Evolutionary conservation across 345 rosid species (phyloP), one percentile per base, ranked within the genome.

Genomic region (Cardamine occulta): DNA sequence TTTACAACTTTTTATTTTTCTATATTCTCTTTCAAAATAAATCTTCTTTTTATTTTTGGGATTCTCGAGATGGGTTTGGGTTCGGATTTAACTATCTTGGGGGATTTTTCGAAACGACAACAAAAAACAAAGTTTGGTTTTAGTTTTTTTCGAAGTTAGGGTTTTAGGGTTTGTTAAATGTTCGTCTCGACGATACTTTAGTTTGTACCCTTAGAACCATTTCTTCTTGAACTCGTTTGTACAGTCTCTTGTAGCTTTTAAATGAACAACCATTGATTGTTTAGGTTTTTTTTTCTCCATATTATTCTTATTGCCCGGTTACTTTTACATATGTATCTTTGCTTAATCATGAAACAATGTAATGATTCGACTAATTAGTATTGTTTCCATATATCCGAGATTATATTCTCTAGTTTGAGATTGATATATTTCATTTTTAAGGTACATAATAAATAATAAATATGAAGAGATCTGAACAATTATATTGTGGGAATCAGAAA

Each of bases 61-160:
- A 34, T 79, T 66, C 60, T 63, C 76, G 71, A 74, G 69, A 24
- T 19, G 71, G 67, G 65, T 67, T 57, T 51, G 52, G 45, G 48
- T 28, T 67, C 7, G 17, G 39, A 53, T 65, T 71, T 72, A 53
- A 21, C 69, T 8, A 54, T 59, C 65, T 5, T 78, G 18, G 68
- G 58, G 55, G 73, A 29, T 49, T 64, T 72, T 78, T 72, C 60
- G 77, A 71, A 77, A 64, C 61, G 47, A 64, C 19, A 19, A 28
- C 11, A 44, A 13, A 24, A 24, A 32, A 40, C 1, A 24, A 45
- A 60, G 7, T 5, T 5, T 37, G 73, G 69, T 58, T 65, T 34
- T 72, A 56, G 60, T 78, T 72, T 78, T 78, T 78, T 78, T 78
- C 44, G 81, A 78, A 60, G 77, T 57, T 66, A 73, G 34, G 81